These are phyloP conservation scores for Sarocladium strictum DNA, from an alignment of 2,329 filamentous ascomycete species.

Conservation along the genomic window DNA sequence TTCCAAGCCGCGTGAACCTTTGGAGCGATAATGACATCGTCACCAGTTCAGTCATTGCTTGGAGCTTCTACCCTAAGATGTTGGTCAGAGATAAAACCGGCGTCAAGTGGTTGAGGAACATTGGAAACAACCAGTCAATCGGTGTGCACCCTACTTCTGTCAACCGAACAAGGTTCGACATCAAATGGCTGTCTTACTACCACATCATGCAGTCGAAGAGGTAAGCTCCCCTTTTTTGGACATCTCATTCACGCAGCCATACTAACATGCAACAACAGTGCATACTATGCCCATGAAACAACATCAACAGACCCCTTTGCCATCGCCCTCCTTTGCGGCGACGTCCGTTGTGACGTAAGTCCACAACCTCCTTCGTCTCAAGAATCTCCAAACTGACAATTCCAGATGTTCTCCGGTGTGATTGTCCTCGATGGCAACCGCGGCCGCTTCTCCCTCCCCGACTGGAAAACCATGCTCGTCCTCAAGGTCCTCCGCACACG, in stretches of 20 bases:
- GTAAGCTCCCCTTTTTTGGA: conserved; percentile 36
- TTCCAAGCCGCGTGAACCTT: conserved; percentile 67
- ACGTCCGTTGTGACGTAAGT: conserved; percentile 76
- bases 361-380: background rate
- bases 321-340: conserved; percentile 78
- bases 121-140: conserved; percentile 88
- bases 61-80: conserved; percentile 94
- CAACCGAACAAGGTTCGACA: conserved; percentile 63
- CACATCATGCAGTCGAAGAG: conserved; percentile 92
- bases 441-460: conserved; percentile 72
- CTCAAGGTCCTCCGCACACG: conserved; percentile 72
- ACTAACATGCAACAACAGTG: conserved; percentile 40
- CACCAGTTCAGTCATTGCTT: conserved; percentile 76
- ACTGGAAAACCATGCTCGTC: conserved; percentile 90
- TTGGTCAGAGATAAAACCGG: conserved; percentile 66
- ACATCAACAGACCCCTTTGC: conserved; percentile 76
- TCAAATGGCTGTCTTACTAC: conserved; percentile 89
- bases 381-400: conserved; percentile 6
- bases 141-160: conserved; percentile 83
- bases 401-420: conserved; percentile 79
- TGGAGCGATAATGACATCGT: conserved; percentile 78
- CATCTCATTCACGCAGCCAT: background rate
- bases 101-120: conserved; percentile 78
- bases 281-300: conserved; percentile 87
- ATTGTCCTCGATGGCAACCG: conserved; percentile 83